Evolutionary conservation across 1,139 yeast genomes (phyloP).

Genomic region (Pichia sp.): DNA sequence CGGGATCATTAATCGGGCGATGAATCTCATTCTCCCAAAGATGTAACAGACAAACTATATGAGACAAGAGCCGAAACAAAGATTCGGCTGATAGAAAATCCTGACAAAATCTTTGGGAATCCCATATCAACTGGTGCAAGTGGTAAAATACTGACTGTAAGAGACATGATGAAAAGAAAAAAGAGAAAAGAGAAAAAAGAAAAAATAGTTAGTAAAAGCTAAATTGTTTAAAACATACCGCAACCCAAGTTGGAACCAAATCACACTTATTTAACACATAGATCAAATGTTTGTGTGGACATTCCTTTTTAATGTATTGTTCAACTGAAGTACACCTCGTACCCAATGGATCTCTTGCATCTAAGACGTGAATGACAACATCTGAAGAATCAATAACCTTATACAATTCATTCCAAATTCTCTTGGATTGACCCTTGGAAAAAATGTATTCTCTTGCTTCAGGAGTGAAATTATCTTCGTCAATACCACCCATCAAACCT

Average conservation of each 20-base stretch:
- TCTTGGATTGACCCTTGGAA: constrained; percentile 94
- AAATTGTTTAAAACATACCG: constrained; percentile 56
- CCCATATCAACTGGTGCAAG: not conserved
- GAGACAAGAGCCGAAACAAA: constrained; percentile 6
- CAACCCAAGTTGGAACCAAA: constrained; percentile 98
- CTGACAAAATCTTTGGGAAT: constrained; percentile 65
- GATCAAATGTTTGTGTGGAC: constrained; percentile 93
- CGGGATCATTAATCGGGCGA: constrained; percentile 41
- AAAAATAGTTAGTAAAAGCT: not conserved
- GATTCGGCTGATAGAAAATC: constrained; percentile 26
- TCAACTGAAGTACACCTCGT: constrained; percentile 92
- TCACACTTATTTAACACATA: constrained; percentile 96
- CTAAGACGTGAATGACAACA: constrained; percentile 91
- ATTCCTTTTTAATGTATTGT: constrained; percentile 85
- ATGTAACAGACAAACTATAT: constrained; percentile 78
- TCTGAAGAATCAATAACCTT: constrained; percentile 97
- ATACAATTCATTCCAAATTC: constrained; percentile 97
- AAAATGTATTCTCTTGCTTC: constrained; percentile 95
- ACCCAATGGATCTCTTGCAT: constrained; percentile 96
- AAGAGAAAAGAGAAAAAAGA: constrained; percentile 1
- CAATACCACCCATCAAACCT: constrained; percentile 68
- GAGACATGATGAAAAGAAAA: not conserved
- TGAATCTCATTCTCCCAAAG: constrained; percentile 76
- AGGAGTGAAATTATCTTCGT: constrained; percentile 67
- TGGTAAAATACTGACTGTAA: not conserved